Base-by-base conservation (phyloP, 305 asterid genomes). In the Fraxinus dipetala region DNA sequence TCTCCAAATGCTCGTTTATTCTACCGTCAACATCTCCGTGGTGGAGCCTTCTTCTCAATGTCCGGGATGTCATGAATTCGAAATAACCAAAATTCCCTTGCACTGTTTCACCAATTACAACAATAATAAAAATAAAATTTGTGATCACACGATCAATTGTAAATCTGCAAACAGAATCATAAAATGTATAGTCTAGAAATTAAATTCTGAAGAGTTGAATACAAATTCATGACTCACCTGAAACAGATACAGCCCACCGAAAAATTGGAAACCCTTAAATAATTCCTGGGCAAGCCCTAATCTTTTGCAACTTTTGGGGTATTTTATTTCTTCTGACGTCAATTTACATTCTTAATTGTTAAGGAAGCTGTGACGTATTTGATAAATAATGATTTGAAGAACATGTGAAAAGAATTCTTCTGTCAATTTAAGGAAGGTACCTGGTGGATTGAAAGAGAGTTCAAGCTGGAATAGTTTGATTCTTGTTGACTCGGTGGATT, bases 11-110 rank as follows among this genome's bases (percentile, higher is more conserved):
- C 77, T 94, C 98, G 34, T 86, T 76, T 36, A 85, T 88, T 72
- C 87, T 97, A 61, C 94, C 96, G 72, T 89, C 99, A 77, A 92
- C 91, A 87, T 92, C 97, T 30, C 92, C 92, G 45, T 93, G 97
- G 84, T 90, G 93, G 48, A 92, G 90, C 89, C 99, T 85, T 84
- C 99, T 87, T 83, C 99, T 89, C 91, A 95, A 81, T 35, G 96
- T 91, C 51, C 89, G 90, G 78, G 94, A 92, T 78, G 87, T 85
- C 98, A 94, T 93, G 78, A 75, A 31, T 78, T 51, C 69, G 22
- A 59, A 56, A 36, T 79, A 30, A 5, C 40, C 20, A 40, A 78
- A 18, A 14, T 31, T 32, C 5, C 5, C 43, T 70, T 70, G 2
- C 32, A 34, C 38, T 31, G 75, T 69, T 26, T 69, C 75, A 6